phyloP scores from a whole-genome alignment of 345 rosid species.

The Orychophragmus violaceus region DNA sequence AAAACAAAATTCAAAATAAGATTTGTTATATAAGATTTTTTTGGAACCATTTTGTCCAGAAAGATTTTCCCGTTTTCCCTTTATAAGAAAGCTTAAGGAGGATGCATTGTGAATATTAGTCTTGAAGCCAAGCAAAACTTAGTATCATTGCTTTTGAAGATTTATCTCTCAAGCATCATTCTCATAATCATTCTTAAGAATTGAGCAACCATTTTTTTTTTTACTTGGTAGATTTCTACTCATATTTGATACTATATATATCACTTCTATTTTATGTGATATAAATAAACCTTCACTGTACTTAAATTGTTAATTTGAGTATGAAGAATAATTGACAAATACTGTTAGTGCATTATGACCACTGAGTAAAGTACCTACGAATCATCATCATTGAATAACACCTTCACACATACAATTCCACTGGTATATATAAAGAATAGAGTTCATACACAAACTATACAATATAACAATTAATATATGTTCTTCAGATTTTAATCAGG shows the following conservation, averaged over 20 bases:
- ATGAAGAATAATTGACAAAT: not conserved
- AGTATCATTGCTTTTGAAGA: slow-evolving; percentile 29
- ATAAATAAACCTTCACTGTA: not conserved
- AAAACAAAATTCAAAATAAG: not conserved
- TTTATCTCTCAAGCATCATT: slow-evolving; percentile 34
- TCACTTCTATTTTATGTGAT: not conserved
- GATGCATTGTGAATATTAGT: slow-evolving; percentile 21
- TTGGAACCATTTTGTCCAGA: not conserved
- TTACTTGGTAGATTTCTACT: not conserved
- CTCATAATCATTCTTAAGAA: slow-evolving; percentile 18
- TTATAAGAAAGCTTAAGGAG: slow-evolving; percentile 15
- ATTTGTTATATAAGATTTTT: too few relatives aligned
- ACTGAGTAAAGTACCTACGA: slow-evolving; percentile 20
- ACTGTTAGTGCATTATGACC: slow-evolving; percentile 14
- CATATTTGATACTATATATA: not conserved
- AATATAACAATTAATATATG: not conserved
- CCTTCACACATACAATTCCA: slow-evolving; percentile 6
- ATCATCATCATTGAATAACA: slow-evolving; percentile 7
- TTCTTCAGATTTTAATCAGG: not conserved
- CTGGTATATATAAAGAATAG: not conserved
- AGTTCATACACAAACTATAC: not conserved
- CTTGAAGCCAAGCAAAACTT: slow-evolving; percentile 38
- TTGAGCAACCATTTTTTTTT: not conserved
- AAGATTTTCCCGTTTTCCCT: not conserved
- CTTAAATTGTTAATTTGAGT: not conserved